Evolutionary conservation across 2,329 filamentous ascomycete genomes (phyloP).

Genomic region (Fusarium brevicatenulatum): DNA sequence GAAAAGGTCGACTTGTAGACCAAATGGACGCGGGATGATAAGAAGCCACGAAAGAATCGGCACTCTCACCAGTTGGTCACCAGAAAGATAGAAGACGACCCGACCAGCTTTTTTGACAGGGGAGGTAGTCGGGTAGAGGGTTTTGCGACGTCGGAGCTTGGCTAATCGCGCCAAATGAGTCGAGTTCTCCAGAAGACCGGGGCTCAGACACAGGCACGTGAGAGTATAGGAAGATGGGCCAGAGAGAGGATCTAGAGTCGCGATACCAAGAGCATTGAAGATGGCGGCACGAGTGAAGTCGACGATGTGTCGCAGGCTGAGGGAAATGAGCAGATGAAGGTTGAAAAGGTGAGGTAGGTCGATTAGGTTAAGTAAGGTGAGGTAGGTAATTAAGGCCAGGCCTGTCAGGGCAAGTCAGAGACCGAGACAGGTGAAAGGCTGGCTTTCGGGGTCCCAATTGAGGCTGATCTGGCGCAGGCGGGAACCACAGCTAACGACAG

Average conservation of each 20-base stretch:
- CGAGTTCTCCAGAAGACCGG: constrained; percentile 34
- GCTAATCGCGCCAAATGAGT: constrained; percentile 37
- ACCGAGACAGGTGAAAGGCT: constrained; percentile 30
- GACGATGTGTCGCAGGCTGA: constrained; percentile 1
- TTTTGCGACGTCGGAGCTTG: constrained; percentile 44
- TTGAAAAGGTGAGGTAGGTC: constrained; percentile 20
- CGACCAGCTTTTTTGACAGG: constrained; percentile 18
- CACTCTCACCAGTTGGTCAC: constrained; percentile 25
- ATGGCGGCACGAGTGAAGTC: constrained; percentile 2
- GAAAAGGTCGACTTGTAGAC: constrained; percentile 12
- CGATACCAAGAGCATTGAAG: constrained; percentile 13
- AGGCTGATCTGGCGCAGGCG: constrained; percentile 43
- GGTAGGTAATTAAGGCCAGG: not conserved
- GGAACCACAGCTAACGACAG: constrained; percentile 20
- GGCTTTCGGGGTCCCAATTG: constrained; percentile 39
- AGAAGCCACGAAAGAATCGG: constrained; percentile 10
- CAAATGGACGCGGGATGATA: constrained; percentile 6
- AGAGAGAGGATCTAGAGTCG: not conserved
- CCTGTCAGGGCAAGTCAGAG: not conserved
- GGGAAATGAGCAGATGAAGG: constrained; percentile 18
- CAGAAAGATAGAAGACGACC: constrained; percentile 3
- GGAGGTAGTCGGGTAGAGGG: constrained; percentile 20
- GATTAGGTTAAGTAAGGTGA: not conserved
- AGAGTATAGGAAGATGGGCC: constrained; percentile 17
- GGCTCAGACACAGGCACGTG: constrained; percentile 24